Percentiles rank a stretch among this genome's conserved stretches.
phyloP scores from a whole-genome alignment of 2,329 filamentous ascomycete genomes.

The Fusarium sp. region DNA sequence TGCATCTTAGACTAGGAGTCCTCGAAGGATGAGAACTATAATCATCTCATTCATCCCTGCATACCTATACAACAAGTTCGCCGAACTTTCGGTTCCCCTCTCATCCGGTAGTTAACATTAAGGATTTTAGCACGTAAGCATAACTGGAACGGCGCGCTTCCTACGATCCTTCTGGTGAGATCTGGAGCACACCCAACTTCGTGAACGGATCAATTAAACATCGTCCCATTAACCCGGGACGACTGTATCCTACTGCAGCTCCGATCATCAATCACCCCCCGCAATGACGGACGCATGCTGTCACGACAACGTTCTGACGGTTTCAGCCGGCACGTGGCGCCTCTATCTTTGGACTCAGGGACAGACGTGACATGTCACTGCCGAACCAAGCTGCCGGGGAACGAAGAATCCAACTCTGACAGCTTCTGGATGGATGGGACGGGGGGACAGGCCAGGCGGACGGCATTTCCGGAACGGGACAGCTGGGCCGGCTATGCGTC shows the following conservation, averaged over 20 bases:
- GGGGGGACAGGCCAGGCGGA: background rate
- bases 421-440: background rate
- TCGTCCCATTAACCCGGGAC: background rate
- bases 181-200: background rate
- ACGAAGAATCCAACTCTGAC: background rate
- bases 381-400: background rate
- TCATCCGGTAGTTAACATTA: background rate
- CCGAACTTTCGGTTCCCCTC: background rate
- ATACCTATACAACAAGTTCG: background rate
- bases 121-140: background rate
- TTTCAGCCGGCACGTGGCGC: constrained; percentile 19
- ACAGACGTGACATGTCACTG: background rate
- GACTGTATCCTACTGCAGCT: background rate
- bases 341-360: constrained; percentile 5
- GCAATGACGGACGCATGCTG: background rate
- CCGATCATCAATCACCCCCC: background rate
- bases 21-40: background rate
- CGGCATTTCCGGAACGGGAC: background rate
- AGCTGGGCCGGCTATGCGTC: background rate
- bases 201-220: background rate
- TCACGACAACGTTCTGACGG: constrained; percentile 5
- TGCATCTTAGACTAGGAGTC: background rate
- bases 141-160: background rate
- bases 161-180: background rate
- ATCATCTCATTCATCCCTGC: background rate